Percentiles rank a stretch among this genome's conserved stretches.
These are phyloP conservation scores for Phytomonas francai DNA, from an alignment of 208 protist species.

Conservation along the genomic window DNA sequence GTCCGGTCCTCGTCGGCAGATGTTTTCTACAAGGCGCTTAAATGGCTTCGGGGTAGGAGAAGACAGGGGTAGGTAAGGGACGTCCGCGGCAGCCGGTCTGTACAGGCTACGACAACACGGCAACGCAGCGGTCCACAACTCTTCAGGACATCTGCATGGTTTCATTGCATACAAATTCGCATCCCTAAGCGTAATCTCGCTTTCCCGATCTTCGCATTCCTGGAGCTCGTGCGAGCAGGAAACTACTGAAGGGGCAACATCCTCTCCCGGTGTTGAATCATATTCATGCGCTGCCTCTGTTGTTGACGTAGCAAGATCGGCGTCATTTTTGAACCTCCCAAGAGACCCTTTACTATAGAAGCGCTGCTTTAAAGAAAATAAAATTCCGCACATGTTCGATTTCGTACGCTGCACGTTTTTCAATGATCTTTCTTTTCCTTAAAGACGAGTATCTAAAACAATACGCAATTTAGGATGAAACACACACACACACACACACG, in stretches of 20 bases:
- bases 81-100: neutral
- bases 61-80: neutral
- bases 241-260: neutral
- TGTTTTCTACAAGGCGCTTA: conserved; percentile 23
- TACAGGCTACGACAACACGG: neutral
- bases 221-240: neutral
- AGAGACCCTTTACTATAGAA: conserved; percentile 6
- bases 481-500: neutral
- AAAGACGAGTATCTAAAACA: neutral
- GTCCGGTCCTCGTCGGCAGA: conserved; percentile 41
- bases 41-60: neutral
- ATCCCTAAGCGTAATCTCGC: neutral
- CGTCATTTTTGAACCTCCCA: neutral
- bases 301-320: neutral
- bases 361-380: conserved; percentile 20
- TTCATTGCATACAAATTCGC: neutral
- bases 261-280: neutral
- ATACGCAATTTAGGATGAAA: neutral
- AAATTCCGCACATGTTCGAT: conserved; percentile 26
- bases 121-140: neutral
- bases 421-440: neutral
- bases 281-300: neutral
- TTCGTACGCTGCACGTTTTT: neutral
- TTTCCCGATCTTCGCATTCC: neutral
- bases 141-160: neutral